phyloP scores from a whole-genome alignment of 768 basidiomycete species.

The Psilocybe subaeruginosa region DNA sequence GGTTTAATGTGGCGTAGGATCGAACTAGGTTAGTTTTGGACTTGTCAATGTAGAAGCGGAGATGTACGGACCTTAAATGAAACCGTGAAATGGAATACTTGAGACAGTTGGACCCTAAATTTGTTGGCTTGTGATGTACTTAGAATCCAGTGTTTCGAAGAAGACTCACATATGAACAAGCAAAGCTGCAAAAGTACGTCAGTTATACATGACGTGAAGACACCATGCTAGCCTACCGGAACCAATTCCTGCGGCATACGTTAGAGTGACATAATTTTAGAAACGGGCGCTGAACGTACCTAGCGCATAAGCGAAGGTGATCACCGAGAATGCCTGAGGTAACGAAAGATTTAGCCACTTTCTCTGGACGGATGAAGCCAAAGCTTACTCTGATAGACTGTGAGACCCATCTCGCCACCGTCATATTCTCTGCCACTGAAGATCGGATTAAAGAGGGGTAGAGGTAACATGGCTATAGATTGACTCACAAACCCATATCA shows the following conservation, averaged over 20 bases:
- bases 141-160: too few species aligned
- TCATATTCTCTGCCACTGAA: background rate
- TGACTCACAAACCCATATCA: constrained; percentile 3
- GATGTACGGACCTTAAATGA: background rate
- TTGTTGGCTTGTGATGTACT: too few species aligned
- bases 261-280: background rate
- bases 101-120: background rate
- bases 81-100: background rate
- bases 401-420: background rate
- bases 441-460: too few species aligned
- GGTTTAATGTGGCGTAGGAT: background rate
- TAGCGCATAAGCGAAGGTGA: background rate
- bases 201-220: background rate
- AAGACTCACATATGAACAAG: background rate
- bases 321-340: background rate
- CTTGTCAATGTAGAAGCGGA: background rate
- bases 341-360: background rate
- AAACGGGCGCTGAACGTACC: background rate
- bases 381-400: background rate
- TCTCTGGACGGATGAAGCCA: background rate
- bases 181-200: background rate
- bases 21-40: too few species aligned
- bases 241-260: background rate
- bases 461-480: too few species aligned
- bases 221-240: background rate